Evolutionary conservation across 768 basidiomycete species (phyloP), one percentile per base, ranked within the genome.

Genomic region (Multifurca ochricompacta): DNA sequence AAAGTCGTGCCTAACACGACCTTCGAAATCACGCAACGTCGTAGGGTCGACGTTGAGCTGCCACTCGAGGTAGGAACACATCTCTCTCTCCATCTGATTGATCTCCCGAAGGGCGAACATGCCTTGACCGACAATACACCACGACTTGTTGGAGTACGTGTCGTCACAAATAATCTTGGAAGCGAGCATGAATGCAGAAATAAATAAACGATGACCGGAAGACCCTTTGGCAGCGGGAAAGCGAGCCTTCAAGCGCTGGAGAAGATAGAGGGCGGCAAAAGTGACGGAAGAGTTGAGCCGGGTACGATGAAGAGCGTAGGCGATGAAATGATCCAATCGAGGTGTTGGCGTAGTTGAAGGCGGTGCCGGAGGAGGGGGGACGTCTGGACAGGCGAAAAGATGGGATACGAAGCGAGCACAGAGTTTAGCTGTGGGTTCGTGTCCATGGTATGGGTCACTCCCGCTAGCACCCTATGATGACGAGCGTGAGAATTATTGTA

Each of bases 51-150:
- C 83, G 39, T 82, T 87, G 6, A 90, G 73, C 64, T 89, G 85
- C 93, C 92, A 97, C 66, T 95, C 93, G 40, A 99, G 73, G 65
- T 97, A 98, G 14, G 80, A 77, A 59, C 84, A 91, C 85, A 96
- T 92, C 70, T 94, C 91, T 21, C 91, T 74, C 73, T 94, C 92
- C 91, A 94, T 93, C 75, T 94, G 91, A 69, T 96, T 96, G 65
- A 96, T 85, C 76, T 94, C 92, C 42, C 87, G 78, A 6, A 94
- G 71, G 1, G 76, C 72, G 63, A 81, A 83, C 72, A 81, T 77
- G 60, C 75, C 76, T 64, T 82, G 80, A 18, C 77, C 81, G 54
- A 83, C 81, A 49, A 82, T 76, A 34, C 74, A 73, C 81, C 81
- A 83, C 16, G 74, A 77, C 70, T 80, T 79, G 74, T 82, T 83